Base-by-base conservation (phyloP, 2,329 filamentous ascomycete genomes). In the Fusarium lyarnte region DNA sequence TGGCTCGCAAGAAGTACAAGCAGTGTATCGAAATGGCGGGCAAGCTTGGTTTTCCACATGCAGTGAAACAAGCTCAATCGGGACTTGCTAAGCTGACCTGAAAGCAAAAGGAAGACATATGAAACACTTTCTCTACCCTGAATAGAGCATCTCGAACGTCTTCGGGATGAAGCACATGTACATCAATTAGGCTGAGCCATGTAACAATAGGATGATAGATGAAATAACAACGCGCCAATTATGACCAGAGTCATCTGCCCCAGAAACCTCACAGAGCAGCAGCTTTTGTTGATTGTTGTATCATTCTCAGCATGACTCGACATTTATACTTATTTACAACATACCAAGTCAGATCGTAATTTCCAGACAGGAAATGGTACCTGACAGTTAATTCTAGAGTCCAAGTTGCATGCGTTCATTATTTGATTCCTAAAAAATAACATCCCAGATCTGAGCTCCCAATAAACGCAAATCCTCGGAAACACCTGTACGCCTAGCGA, bases 1-100 rank as follows among this genome's bases (percentile, higher is more conserved):
- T 92, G 73, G 94, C 95, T 4, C 87, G 87, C 76, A 86, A 85
- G 74, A 88, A 88, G 78, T 97, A 93, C 78, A 83, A 87, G 59
- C 89, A 97, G 79, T 92, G 93, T 14, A 87, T 89, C 59, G 86
- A 86, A 25, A 80, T 95, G 79, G 87, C 89, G 69, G 84, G 83
- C 73, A 85, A 84, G 73, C 79, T 91, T 47, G 85, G 82, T 0
- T 89, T 90, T 67, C 75, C 83, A 2, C 82, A 86, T 6, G 89
- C 88, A 2, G 80, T 88, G 13, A 78, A 78, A 57, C 87, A 89
- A 76, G 87, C 89, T 4, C 82, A 87, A 57, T 83, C 84, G 19
- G 87, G 87, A 1, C 77, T 92, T 54, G 81, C 78, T 47, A 79
- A 74, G 42, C 63, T 83, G 47, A 62, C 73, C n/a, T 73, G 67